Percentiles rank a stretch among this genome's conserved stretches.
Evolutionary conservation across 495 filamentous ascomycete species (phyloP).

Genomic region (Aspergillus carlsbadensis): DNA sequence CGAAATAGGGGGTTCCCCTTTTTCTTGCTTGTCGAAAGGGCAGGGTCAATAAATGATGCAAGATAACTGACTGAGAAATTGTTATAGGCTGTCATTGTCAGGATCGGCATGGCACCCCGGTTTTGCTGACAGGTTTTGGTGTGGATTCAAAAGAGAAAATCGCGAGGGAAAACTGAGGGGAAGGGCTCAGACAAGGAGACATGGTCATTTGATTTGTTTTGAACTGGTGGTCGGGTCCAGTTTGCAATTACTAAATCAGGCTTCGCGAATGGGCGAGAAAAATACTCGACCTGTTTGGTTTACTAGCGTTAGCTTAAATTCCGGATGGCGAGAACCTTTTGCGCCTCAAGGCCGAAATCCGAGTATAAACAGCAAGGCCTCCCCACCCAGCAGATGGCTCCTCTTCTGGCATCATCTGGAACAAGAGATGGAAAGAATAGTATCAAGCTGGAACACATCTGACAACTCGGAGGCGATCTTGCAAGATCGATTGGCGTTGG

Average conservation of each 20-base stretch:
- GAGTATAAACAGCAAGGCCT: conserved; percentile 17
- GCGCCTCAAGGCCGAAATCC: background rate
- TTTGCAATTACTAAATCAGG: background rate
- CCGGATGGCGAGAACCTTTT: conserved; percentile 8
- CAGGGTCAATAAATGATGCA: conserved; percentile 8
- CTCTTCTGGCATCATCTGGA: conserved; percentile 3
- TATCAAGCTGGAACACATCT: background rate
- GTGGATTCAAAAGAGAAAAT: background rate
- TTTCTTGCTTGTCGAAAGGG: background rate
- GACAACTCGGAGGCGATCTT: conserved; percentile 9
- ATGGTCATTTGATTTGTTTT: conserved; percentile 13
- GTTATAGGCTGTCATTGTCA: conserved; percentile 7
- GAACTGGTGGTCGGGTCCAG: background rate
- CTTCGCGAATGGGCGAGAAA: background rate
- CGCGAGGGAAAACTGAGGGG: background rate
- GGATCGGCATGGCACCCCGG: conserved; percentile 8
- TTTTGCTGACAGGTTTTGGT: background rate
- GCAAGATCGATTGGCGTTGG: conserved; percentile 13
- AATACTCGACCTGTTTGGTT: background rate
- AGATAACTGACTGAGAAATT: background rate
- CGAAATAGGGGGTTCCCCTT: conserved; percentile 10
- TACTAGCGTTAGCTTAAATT: background rate
- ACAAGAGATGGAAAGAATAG: conserved; percentile 8
- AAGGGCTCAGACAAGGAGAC: conserved; percentile 4
- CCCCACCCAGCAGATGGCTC: conserved; percentile 10